Conservation (phyloP, 768 basidiomycete genomes). For the Naematelia encephala region DNA sequence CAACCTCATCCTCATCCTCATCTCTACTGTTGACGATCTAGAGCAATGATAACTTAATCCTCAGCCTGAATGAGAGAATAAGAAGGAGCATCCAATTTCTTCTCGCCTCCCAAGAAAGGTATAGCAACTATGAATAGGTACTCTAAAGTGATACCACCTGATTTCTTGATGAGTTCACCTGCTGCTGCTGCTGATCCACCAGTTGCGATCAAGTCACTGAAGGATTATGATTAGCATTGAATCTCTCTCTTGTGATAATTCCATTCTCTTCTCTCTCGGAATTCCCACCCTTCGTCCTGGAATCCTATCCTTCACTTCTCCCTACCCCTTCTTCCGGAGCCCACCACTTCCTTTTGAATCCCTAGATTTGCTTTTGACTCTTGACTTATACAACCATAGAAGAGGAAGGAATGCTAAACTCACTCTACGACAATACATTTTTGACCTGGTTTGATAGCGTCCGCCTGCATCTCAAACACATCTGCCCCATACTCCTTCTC, state of each 20-base stretch:
- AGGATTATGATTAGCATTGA: not conserved
- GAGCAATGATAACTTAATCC: too few species aligned
- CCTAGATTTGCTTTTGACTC: too few species aligned
- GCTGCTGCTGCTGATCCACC: slow-evolving; percentile 94
- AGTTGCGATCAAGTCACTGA: slow-evolving; percentile 83
- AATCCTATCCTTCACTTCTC: too few species aligned
- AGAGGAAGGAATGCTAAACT: too few species aligned
- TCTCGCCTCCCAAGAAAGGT: slow-evolving; percentile 56
- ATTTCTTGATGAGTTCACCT: slow-evolving; percentile 76
- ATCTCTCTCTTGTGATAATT: too few species aligned
- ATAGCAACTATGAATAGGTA: slow-evolving; percentile 90
- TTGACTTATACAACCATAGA: too few species aligned
- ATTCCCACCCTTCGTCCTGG: too few species aligned
- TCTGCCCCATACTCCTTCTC: slow-evolving; percentile 94
- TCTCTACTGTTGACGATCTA: too few species aligned
- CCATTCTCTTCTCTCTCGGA: too few species aligned
- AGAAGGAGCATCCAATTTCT: slow-evolving; percentile 77
- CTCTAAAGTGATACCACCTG: slow-evolving; percentile 79
- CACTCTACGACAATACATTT: slow-evolving; percentile 78
- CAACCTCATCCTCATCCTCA: too few species aligned
- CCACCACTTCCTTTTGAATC: too few species aligned
- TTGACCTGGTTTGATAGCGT: slow-evolving; percentile 75
- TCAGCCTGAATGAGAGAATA: slow-evolving; percentile 83
- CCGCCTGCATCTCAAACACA: slow-evolving; percentile 91
- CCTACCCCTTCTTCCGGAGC: too few species aligned